phyloP scores from a whole-genome alignment of 345 rosid genomes.

The Geranium brycei region DNA sequence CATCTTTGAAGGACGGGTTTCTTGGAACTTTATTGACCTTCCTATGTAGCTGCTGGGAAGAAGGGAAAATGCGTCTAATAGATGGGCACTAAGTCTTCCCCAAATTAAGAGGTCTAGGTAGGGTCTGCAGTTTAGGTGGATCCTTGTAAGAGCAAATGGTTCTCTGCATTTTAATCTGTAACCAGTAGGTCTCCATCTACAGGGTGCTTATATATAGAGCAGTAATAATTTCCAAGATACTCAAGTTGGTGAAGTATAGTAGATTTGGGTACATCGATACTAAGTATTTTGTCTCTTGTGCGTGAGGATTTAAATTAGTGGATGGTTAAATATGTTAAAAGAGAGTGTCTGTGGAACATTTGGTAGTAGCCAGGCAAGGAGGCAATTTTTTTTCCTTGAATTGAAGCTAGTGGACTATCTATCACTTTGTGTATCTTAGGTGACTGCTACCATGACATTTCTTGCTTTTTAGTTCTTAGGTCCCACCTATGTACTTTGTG shows the following conservation, averaged over 20 bases:
- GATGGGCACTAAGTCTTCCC: too few species aligned
- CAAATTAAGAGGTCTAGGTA: too few species aligned
- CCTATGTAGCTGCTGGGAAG: background rate
- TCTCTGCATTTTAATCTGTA: background rate
- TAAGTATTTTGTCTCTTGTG: background rate
- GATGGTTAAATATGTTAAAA: background rate
- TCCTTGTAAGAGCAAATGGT: background rate
- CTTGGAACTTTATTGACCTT: background rate
- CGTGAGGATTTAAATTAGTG: background rate
- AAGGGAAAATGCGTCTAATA: too few species aligned
- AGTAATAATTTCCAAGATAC: too few species aligned
- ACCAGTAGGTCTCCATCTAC: background rate
- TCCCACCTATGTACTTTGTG: background rate
- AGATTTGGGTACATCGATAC: too few species aligned
- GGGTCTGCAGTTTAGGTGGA: too few species aligned
- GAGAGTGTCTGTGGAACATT: background rate
- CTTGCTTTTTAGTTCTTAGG: background rate
- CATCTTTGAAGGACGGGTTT: background rate
- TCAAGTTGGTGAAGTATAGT: background rate
- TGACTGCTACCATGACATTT: too few species aligned
- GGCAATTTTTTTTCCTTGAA: background rate
- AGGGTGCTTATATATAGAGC: background rate
- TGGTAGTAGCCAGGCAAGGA: background rate
- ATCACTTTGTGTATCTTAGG: background rate
- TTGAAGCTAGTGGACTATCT: background rate